Evolutionary conservation across 495 filamentous ascomycete species (phyloP).

Genomic region (Penicillium dipodomyicola): DNA sequence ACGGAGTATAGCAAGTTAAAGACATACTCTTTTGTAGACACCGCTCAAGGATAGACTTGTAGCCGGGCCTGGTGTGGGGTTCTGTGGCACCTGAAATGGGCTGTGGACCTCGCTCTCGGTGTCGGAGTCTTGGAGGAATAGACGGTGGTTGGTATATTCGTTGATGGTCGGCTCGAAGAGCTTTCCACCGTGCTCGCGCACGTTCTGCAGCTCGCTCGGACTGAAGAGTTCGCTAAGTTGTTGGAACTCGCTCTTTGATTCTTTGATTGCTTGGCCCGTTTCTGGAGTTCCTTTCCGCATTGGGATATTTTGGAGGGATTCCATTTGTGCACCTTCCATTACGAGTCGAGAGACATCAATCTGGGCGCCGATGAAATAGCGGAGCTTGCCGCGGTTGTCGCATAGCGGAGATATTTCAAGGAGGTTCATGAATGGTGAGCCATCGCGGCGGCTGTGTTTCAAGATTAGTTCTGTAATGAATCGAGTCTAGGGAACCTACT

Average conservation of each 20-base stretch:
- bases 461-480: not conserved
- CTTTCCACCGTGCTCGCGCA: conserved; percentile 37
- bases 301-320: conserved; percentile 48
- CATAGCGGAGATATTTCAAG: conserved; percentile 58
- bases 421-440: conserved; percentile 63
- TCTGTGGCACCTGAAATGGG: not conserved
- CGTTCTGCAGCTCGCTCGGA: conserved; percentile 50
- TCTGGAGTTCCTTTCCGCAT: conserved; percentile 10
- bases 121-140: conserved; percentile 16
- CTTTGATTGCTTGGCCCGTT: not conserved
- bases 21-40: conserved; percentile 48
- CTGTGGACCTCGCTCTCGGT: conserved; percentile 6
- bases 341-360: conserved; percentile 55
- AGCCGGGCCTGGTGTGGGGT: not conserved
- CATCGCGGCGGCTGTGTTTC: conserved; percentile 50
- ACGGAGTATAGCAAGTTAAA: not conserved
- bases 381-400: conserved; percentile 54
- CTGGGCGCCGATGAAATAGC: conserved; percentile 59
- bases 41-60: conserved; percentile 29
- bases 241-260: conserved; percentile 44
- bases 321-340: conserved; percentile 54
- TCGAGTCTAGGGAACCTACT: conserved; percentile 41
- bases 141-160: conserved; percentile 8
- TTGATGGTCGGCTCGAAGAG: conserved; percentile 33
- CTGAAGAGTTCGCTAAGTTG: conserved; percentile 59